A percentile compares a stretch with the other conserved stretches of the same genome.
phyloP scores from a whole-genome alignment of 2,329 filamentous ascomycete species.

The Calonectria henricotiae region DNA sequence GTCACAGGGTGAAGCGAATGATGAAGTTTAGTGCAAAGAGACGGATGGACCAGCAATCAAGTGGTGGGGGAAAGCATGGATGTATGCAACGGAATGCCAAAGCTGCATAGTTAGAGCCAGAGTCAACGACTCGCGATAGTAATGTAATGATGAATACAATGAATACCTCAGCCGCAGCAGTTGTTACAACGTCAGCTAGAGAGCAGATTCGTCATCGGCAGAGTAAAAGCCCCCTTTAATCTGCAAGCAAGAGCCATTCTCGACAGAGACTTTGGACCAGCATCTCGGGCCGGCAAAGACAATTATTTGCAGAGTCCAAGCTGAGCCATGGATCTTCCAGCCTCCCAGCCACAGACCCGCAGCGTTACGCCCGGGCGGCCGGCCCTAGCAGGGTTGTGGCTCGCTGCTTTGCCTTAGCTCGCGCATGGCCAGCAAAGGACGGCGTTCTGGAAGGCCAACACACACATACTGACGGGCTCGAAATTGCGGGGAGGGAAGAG shows the following conservation, averaged over 20 bases:
- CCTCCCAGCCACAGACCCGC: constrained; percentile 16
- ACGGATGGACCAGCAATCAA: background rate
- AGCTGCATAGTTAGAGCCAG: too few species aligned
- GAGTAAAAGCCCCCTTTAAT: constrained; percentile 27
- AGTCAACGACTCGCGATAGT: background rate
- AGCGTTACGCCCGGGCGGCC: constrained; percentile 6
- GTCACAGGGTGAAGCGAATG: background rate
- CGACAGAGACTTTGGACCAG: background rate
- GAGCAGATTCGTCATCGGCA: constrained; percentile 18
- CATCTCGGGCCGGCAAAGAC: constrained; percentile 7
- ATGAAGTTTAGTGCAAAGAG: constrained; percentile 13
- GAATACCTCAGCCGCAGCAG: constrained; percentile 9
- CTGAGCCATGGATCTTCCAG: constrained; percentile 8
- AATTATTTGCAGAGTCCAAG: constrained; percentile 14
- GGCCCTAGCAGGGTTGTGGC: constrained; percentile 8
- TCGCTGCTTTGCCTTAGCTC: constrained; percentile 24
- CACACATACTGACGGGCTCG: background rate
- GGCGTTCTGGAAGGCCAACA: constrained; percentile 26
- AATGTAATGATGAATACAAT: constrained; percentile 29
- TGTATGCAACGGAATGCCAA: background rate
- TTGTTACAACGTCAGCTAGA: background rate
- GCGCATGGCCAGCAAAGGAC: constrained; percentile 29
- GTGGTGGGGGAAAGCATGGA: background rate
- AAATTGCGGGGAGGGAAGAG: constrained; percentile 25
- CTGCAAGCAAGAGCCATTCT: constrained; percentile 22